Evolutionary conservation across 2,329 filamentous ascomycete species (phyloP), one percentile per base, ranked within the genome.

Genomic region (Neophaeococcomyces aloes): DNA sequence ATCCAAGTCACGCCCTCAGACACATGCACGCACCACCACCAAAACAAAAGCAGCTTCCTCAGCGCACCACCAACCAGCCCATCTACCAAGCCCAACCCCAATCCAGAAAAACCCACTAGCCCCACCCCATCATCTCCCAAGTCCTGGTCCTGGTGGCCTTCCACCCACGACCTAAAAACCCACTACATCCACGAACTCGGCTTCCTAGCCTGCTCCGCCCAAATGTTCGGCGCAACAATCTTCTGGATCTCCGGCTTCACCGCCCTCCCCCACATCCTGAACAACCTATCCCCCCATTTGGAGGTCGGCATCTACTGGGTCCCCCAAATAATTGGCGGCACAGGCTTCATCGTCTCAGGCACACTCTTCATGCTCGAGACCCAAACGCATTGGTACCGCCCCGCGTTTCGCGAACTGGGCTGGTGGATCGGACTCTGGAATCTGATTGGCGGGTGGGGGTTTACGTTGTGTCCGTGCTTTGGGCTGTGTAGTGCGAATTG

Each of bases 341-440:
- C 57, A 0, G 75, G 78, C 3, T 83, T 83, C 59, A 71, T 81
- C 47, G 54, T 78, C 18, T 79, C 67, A 23, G 67, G 65, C 34
- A 54, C 64, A 2, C 59, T 83, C 1, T 82, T 81, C 59, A 81
- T 81, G 70, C 54, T 83, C 6, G 79, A 83, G 58, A 80, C 77
- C 2, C 79, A 83, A 59, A 57, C 66, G 31, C 70, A 66, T 35
- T 83, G 79, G 79, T 82, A 74, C 52, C 61, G 65, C 10, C 78
- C 79, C 0, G 74, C 76, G 0, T 66, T 65, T 3, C 56, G 59
- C 2, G 64, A 76, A 0, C 65, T 83, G 1, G 79, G 79, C 3
- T 83, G 79, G 79, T 76, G 82, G 57, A 73, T 83, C 51, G 79
- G 76, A 0, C 59, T 72, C 7, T 83, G 78, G 76, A 83, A 82